Conservation (phyloP, 176 grass and related monocot species). For the Lolium perenne region DNA sequence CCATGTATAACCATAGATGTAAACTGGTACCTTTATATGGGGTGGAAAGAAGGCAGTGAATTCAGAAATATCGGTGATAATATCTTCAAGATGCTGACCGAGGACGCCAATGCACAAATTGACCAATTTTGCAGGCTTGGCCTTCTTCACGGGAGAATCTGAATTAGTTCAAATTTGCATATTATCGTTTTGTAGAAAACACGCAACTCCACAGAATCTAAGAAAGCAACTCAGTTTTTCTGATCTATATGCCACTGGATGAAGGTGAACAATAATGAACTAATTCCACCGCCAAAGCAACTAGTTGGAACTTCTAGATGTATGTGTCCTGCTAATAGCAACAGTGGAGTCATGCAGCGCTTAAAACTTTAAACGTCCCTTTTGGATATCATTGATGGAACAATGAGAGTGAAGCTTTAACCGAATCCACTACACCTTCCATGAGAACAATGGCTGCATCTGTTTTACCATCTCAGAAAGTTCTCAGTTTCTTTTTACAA, state of each 20-base stretch:
- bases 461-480: neutral
- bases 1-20: neutral
- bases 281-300: neutral
- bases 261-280: neutral
- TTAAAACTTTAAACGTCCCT: neutral
- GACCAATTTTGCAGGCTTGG: slow-evolving; percentile 70
- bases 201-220: neutral
- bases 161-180: slow-evolving; percentile 40
- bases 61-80: slow-evolving; percentile 79
- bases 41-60: slow-evolving; percentile 71
- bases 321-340: neutral
- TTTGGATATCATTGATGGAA: neutral
- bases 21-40: slow-evolving; percentile 80
- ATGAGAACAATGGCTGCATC: neutral
- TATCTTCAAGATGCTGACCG: slow-evolving; percentile 89
- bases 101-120: slow-evolving; percentile 87
- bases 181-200: slow-evolving; percentile 8
- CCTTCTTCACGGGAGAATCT: slow-evolving; percentile 71
- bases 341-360: neutral
- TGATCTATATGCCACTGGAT: neutral
- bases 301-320: neutral
- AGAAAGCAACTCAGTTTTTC: neutral
- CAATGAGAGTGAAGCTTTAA: neutral
- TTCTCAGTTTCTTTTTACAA: neutral
- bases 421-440: neutral